Evolutionary conservation across 805 yeast genomes (phyloP), one percentile per base, ranked within the genome.

Genomic region (Limtongia smithiae): DNA sequence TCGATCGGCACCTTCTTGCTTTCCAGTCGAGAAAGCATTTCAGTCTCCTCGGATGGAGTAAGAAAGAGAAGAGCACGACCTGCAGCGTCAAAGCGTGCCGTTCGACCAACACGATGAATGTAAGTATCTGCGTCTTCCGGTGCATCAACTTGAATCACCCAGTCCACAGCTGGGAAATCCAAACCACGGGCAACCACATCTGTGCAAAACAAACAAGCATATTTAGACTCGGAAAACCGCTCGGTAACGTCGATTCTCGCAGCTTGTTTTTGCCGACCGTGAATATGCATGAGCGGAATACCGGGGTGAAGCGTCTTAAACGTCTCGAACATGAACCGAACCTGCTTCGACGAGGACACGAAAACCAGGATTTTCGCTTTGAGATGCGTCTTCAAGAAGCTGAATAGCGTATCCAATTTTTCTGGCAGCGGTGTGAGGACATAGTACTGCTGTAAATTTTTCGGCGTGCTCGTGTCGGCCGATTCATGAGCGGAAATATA

Each of bases 111-210:
- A 70, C 99, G 82, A 72, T 93, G 99, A 61, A 93, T 91, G 68
- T 93, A 93, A 71, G 93, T 97, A 72, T 97, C 83, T 70, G 98
- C 98, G 72, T 93, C 98, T 82, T 93, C 98, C 67, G 98, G 98
- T 46, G 97, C 97, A 69, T 93, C 99, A 65, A 90, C 88, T 74
- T 93, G 98, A 56, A 93, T 83, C 62, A 93, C 93, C 98, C 98
- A 93, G 72, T 93, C 98, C 46, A 93, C 98, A 25, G 94, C 82
- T 46, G 99, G 99, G 61, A 93, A 91, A 74, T 93, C 99, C 58
- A 93, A 79, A 24, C 99, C 99, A 77, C 99, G 82, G 18, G 99
- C 98, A 32, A 97, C 99, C 60, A 93, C 97, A 71, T 93, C 98
- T 0, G 99, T 93, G 72, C 97, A 93, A 48, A 93, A 77, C 62